Base-by-base conservation (phyloP, 805 yeast genomes). In the Cyberlindnera veronae region DNA sequence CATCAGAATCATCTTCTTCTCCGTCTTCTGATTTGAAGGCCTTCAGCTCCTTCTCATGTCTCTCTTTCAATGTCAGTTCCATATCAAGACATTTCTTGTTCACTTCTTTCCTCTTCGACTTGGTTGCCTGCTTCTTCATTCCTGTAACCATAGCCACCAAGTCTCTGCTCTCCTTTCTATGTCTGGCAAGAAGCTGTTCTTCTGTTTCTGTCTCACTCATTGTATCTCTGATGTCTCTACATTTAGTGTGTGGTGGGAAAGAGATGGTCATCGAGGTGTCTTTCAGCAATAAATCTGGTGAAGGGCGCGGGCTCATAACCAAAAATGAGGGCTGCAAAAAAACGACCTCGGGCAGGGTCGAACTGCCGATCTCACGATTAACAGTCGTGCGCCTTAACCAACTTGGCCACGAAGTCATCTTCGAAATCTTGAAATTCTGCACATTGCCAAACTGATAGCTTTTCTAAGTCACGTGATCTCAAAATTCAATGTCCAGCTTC, bases 71-170 rank as follows among this genome's bases (percentile, higher is more conserved):
- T 10, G 70, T 75, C 2, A 62, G 62, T 52, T 84, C 87, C 66
- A 87, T 50, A 32, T 71, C 76, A 29, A 68, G 68, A 50, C 90
- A 81, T 53, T 76, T 76, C 38, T 68, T 68, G 48, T 70, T 61
- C 9, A 87, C 81, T 45, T 77, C 78, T 59, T 83, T 84, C 51
- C 84, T 75, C 36, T 81, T 84, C 35, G 88, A 81, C 56, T 87
- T 85, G 14, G 87, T 78, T 3, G 91, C 90, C 61, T 82, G 91
- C 53, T 86, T 86, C 64, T 83, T 86, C 71, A 89, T 62, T 2
- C 84, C 82, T 3, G 95, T 87, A 22, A 79, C 68, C 22, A 75
- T 72, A 9, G 84, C 82, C 16, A 75, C 68, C 44, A 87, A 66
- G 42, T 87, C 89, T 46, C 79, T 73, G 40, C 60, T 61, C 59